These are phyloP conservation scores for Potentilla sterilis DNA, from an alignment of 306 rosid species.

Conservation along the genomic window DNA sequence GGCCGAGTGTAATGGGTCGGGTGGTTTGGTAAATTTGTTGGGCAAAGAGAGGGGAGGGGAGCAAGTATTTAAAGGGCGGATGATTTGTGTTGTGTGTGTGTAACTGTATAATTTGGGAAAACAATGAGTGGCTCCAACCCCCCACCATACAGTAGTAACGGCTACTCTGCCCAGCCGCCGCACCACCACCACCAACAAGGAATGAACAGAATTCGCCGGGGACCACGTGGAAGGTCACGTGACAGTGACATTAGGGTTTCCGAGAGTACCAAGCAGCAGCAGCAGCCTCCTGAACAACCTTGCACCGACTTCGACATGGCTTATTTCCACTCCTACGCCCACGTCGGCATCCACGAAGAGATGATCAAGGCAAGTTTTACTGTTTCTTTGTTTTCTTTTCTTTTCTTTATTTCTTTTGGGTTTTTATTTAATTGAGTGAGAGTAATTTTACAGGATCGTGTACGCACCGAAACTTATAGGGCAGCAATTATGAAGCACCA, in stretches of 20 bases:
- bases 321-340: slow-evolving; percentile 88
- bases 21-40: too few relatives aligned
- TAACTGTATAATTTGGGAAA: not conserved
- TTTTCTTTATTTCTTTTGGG: not conserved
- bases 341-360: slow-evolving; percentile 94
- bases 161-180: slow-evolving; percentile 23
- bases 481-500: slow-evolving; percentile 83
- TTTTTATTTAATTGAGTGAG: not conserved
- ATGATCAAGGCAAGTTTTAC: slow-evolving; percentile 73
- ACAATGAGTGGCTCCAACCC: slow-evolving; percentile 41
- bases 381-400: not conserved
- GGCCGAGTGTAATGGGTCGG: too few relatives aligned
- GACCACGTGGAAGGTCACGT: slow-evolving; percentile 56
- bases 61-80: not conserved
- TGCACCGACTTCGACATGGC: slow-evolving; percentile 93
- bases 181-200: slow-evolving; percentile 27
- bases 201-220: slow-evolving; percentile 57
- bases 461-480: slow-evolving; percentile 83
- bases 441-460: slow-evolving; percentile 60
- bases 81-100: not conserved
- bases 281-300: slow-evolving; percentile 30
- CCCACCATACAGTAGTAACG: slow-evolving; percentile 43
- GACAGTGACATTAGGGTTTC: slow-evolving; percentile 64
- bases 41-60: too few relatives aligned
- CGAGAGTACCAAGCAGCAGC: slow-evolving; percentile 25